These are phyloP conservation scores for Cladosporium halotolerans DNA, from an alignment of 2,329 filamentous ascomycete species.

Conservation along the genomic window DNA sequence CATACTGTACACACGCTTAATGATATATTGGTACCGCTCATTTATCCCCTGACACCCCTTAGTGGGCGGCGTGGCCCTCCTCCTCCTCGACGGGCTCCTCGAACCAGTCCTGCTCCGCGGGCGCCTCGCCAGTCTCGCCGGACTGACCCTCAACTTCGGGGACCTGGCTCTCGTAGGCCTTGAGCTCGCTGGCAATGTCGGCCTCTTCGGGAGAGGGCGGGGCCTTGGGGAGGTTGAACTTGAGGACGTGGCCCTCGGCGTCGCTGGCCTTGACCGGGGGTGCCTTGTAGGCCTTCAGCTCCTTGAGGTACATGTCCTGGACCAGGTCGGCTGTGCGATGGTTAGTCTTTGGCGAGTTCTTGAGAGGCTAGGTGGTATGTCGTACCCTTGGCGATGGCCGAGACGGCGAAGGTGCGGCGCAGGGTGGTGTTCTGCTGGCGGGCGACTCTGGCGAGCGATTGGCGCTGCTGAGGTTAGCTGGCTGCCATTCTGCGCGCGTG, in stretches of 20 bases:
- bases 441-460: slow-evolving; percentile 54
- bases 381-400: slow-evolving; percentile 56
- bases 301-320: slow-evolving; percentile 94
- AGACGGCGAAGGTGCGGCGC: slow-evolving; percentile 59
- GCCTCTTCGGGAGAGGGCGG: slow-evolving; percentile 88
- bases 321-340: slow-evolving; percentile 74
- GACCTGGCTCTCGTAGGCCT: slow-evolving; percentile 88
- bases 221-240: slow-evolving; percentile 72
- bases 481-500: slow-evolving; percentile 22
- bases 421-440: slow-evolving; percentile 50
- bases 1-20: slow-evolving; percentile 10
- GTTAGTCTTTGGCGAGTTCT: not conserved
- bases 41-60: not conserved
- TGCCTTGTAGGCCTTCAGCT: slow-evolving; percentile 93
- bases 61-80: slow-evolving; percentile 13
- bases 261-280: slow-evolving; percentile 77
- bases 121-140: slow-evolving; percentile 56
- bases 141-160: slow-evolving; percentile 92
- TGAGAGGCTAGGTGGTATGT: slow-evolving; percentile 13
- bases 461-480: slow-evolving; percentile 44
- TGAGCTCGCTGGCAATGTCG: slow-evolving; percentile 83
- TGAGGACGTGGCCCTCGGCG: slow-evolving; percentile 83
- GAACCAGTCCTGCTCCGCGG: slow-evolving; percentile 62
- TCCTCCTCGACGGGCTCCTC: slow-evolving; percentile 28
- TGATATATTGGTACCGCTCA: slow-evolving; percentile 7